Evolutionary conservation across 73 alveolate species (phyloP), one percentile per base, ranked within the genome.

Genomic region (Tetrahymena malaccensis): DNA sequence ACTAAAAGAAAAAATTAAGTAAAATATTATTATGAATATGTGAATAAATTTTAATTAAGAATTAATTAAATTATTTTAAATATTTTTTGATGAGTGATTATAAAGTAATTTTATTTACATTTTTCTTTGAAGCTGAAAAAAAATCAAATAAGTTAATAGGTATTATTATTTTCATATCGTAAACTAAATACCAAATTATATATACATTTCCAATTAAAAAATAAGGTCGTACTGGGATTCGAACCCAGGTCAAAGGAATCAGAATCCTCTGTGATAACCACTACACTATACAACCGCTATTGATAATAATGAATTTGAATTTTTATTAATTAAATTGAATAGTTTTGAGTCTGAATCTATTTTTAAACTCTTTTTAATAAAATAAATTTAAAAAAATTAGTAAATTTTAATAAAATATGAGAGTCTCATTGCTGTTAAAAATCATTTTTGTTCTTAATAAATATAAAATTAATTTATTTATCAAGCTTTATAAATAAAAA

Each of bases 241-340:
- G 99, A 97, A 97, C 99, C 97, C 98, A 97, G 99, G 96, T 96
- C 96, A 95, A 96, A 85, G 97, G 99, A 97, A 96, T 97, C 98
- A 97, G 97, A 97, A 97, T 97, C 99, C 97, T 85, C 96, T 83
- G 99, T 97, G 99, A 95, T 97, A 96, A 96, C 99, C 99, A 97
- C 96, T 97, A 94, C 99, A 96, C 99, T 97, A 97, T 96, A 97
- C 97, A 96, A 97, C 98, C 97, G 55, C 40, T 70, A 31, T 70
- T 70, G 37, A 27, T 22, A 70, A 19, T 22, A 27, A 22, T 70
- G 31, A 70, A n/a, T n/a, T 70, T 70, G 38, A 70, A 70, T 70
- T 70, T 70, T 70, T 70, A 70, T 70, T 70, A 70, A 70, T 70
- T 70, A 70, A 70, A 70, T 70, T n/a, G 89, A 70, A 27, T 70